These are phyloP conservation scores for Zopfia rhizophila DNA, from an alignment of 2,329 filamentous ascomycete genomes.

Conservation along the genomic window DNA sequence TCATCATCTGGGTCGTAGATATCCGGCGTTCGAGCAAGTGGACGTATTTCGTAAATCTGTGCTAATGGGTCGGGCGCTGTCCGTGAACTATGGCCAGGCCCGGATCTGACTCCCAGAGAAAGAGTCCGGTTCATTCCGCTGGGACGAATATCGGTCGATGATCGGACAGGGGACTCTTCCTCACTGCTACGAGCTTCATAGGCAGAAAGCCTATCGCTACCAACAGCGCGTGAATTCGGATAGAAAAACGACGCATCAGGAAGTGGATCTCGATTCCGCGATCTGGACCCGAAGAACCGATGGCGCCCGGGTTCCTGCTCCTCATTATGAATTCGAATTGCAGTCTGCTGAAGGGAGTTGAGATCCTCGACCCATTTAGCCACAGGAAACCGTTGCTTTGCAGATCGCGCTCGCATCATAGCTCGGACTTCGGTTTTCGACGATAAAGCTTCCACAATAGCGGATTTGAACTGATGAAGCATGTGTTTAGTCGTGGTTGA, in stretches of 20 bases:
- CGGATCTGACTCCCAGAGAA: not conserved
- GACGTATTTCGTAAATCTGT: no score
- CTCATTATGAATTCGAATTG: conserved; percentile 70
- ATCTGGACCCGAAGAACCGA: conserved; percentile 2
- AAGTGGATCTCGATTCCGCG: conserved; percentile 9
- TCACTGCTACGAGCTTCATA: no score
- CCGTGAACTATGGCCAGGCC: not conserved
- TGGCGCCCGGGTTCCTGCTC: conserved; percentile 47
- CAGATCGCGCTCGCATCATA: conserved; percentile 72
- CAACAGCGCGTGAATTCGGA: conserved; percentile 19
- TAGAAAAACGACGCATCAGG: conserved; percentile 24
- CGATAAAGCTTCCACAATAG: conserved; percentile 69
- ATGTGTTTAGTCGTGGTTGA: conserved; percentile 71
- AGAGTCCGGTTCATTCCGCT: no score
- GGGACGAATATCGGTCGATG: no score
- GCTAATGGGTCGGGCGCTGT: no score
- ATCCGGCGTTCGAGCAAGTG: no score
- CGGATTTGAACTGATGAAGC: conserved; percentile 71
- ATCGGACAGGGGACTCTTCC: no score
- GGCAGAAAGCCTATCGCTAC: no score
- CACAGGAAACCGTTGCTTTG: conserved; percentile 74
- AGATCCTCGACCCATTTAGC: conserved; percentile 74
- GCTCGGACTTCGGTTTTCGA: conserved; percentile 66
- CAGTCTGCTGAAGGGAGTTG: conserved; percentile 70
- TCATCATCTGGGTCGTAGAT: not conserved